These are phyloP conservation scores for Amaranthus tricolor DNA, from an alignment of 179 eudicot species.

Conservation along the genomic window DNA sequence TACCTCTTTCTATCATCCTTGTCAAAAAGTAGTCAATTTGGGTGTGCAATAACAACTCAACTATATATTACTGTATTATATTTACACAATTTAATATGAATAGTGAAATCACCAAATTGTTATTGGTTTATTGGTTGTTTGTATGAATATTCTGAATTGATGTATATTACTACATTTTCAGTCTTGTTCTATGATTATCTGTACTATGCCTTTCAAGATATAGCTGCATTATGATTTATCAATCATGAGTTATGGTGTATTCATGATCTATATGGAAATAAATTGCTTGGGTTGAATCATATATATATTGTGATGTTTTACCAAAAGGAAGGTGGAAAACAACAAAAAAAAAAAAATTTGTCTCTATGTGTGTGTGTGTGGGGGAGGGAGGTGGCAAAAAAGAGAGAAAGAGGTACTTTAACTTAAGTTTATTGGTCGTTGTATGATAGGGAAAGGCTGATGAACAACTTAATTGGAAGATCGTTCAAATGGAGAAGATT, in stretches of 20 bases:
- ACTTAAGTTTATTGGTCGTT: constrained; percentile 15
- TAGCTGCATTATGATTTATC: background rate
- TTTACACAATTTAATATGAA: too few species aligned
- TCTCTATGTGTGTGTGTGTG: too few species aligned
- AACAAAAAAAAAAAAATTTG: background rate
- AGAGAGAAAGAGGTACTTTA: background rate
- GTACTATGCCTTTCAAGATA: background rate
- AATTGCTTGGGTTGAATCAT: background rate
- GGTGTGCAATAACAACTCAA: too few species aligned
- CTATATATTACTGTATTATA: too few species aligned
- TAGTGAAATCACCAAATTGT: too few species aligned
- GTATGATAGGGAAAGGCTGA: constrained; percentile 72
- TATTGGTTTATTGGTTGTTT: background rate
- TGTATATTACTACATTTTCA: background rate
- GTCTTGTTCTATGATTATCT: background rate
- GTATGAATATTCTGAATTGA: background rate
- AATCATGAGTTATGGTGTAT: background rate
- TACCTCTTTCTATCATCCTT: background rate
- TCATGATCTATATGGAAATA: background rate
- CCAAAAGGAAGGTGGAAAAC: background rate
- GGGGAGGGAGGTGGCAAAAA: too few species aligned
- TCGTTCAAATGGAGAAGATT: constrained; percentile 73
- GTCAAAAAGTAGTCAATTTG: too few species aligned
- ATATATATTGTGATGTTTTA: background rate
- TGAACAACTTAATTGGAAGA: constrained; percentile 83